Base-by-base conservation (phyloP, 768 basidiomycete genomes). In the Antrodiella citrinella region DNA sequence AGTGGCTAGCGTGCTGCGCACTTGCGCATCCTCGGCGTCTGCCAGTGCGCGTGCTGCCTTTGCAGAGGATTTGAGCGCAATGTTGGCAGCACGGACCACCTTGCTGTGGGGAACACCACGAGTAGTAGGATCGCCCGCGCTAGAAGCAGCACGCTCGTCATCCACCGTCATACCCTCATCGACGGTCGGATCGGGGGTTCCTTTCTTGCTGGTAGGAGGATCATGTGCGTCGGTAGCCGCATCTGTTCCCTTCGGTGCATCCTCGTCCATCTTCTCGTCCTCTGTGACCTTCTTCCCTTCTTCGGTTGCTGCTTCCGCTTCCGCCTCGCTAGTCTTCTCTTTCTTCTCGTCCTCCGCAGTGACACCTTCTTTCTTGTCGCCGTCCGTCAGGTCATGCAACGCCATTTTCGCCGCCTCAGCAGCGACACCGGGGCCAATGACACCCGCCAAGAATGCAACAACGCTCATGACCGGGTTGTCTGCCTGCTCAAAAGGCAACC, bases 381-480 rank as follows among this genome's bases (percentile, higher is more conserved):
- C 80, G 54, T 82, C 81, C 7, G 82, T 84, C 18, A 95, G 73
- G 51, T 87, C 86, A 42, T 87, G 87, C 53, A 95, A 67, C 0
- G 92, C 93, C 0, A 83, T 83, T 65, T 92, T 92, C 4, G 96
- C 96, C 1, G 94, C 95, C 52, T 92, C 92, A 0, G 91, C 88
- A 3, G 94, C 95, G 3, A 96, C 86, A 0, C 84, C 84, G 0
- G 92, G 91, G 9, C 82, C 82, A 4, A 98, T 86, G 9, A 94
- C 92, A 4, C 91, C 88, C 5, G 96, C 92, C 20, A 99, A 74
- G 72, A 97, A 98, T 1, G 96, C 92, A 18, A 98, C 94, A 20
- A 98, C 96, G 65, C 89, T 91, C 92, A 99, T 92, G 15, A 99
- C 91, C 0, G 96, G 96, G 62, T 98, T 98, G 61, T 99, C 96